These are phyloP conservation scores for Thinopyrum elongatum DNA, from an alignment of 176 grass and related monocot species.

Conservation along the genomic window DNA sequence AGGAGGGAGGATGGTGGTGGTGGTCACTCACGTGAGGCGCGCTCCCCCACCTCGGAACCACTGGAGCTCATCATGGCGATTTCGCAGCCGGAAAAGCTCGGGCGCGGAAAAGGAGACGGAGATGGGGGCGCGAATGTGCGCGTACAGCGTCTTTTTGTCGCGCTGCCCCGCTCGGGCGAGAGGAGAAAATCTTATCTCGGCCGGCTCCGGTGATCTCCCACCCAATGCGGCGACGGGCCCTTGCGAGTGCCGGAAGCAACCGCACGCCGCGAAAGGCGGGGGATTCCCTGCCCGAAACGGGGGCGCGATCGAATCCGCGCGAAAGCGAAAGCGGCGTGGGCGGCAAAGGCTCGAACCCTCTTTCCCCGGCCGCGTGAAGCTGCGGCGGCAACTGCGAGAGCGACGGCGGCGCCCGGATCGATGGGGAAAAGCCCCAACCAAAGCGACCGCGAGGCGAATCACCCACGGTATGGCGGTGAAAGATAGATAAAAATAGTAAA, in stretches of 20 bases:
- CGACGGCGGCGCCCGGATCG: neutral
- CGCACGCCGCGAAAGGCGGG: constrained; percentile 28
- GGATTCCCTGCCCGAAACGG: constrained; percentile 28
- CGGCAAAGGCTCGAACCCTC: constrained; percentile 1
- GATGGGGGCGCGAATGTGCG: neutral
- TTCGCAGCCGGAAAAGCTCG: neutral
- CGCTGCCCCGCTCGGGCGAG: neutral
- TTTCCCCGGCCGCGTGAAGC: neutral
- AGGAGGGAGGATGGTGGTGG: neutral
- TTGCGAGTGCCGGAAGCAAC: constrained; percentile 13
- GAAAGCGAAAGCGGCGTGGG: constrained; percentile 29
- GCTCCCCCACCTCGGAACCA: neutral
- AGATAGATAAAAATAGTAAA: neutral
- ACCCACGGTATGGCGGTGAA: constrained; percentile 3
- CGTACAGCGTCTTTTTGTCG: neutral
- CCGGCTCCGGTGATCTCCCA: neutral
- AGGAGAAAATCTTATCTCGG: neutral
- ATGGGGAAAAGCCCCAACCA: neutral
- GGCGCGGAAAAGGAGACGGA: neutral
- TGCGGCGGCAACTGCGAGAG: neutral
- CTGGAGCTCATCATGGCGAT: constrained; percentile 35
- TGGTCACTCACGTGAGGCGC: constrained; percentile 48
- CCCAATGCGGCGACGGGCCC: neutral
- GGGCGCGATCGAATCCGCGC: constrained; percentile 6
- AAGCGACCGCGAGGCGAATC: constrained; percentile 7